phyloP scores from a whole-genome alignment of 371 early-diverging fungal species.

The Mortierella sp. region DNA sequence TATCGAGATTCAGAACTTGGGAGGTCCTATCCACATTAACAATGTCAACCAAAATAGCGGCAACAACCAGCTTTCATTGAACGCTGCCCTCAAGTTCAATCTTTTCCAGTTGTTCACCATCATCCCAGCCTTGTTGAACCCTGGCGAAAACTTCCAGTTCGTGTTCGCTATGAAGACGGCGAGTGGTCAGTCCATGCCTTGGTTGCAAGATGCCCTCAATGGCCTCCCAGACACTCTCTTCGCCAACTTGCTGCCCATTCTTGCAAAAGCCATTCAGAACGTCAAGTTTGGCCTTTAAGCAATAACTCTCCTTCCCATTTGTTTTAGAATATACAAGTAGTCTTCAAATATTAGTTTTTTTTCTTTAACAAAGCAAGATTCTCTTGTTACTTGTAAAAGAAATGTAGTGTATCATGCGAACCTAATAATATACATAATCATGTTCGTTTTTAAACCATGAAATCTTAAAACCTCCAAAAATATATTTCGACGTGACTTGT shows the following conservation, averaged over 20 bases:
- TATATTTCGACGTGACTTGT: too few species aligned
- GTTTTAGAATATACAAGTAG: background rate
- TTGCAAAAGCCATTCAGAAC: constrained; percentile 61
- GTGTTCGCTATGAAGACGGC: constrained; percentile 30
- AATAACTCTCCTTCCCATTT: background rate
- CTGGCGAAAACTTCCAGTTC: constrained; percentile 26
- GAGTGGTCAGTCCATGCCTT: constrained; percentile 47
- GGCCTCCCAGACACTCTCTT: constrained; percentile 26
- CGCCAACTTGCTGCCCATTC: constrained; percentile 54
- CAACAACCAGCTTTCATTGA: constrained; percentile 27
- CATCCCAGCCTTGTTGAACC: constrained; percentile 24
- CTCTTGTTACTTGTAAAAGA: too few species aligned
- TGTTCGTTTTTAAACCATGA: too few species aligned
- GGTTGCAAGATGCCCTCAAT: constrained; percentile 62
- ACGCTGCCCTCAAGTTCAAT: constrained; percentile 36
- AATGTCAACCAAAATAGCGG: constrained; percentile 41
- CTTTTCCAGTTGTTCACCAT: constrained; percentile 33
- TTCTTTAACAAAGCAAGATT: too few species aligned
- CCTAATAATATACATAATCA: too few species aligned
- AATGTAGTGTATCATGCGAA: too few species aligned
- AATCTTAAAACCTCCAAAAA: too few species aligned
- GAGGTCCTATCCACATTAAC: constrained; percentile 39
- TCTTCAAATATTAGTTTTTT: background rate
- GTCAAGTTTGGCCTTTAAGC: constrained; percentile 37
- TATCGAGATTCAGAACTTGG: constrained; percentile 35